Base-by-base conservation (phyloP, 2,329 filamentous ascomycete genomes). In the Cercospora zeina region DNA sequence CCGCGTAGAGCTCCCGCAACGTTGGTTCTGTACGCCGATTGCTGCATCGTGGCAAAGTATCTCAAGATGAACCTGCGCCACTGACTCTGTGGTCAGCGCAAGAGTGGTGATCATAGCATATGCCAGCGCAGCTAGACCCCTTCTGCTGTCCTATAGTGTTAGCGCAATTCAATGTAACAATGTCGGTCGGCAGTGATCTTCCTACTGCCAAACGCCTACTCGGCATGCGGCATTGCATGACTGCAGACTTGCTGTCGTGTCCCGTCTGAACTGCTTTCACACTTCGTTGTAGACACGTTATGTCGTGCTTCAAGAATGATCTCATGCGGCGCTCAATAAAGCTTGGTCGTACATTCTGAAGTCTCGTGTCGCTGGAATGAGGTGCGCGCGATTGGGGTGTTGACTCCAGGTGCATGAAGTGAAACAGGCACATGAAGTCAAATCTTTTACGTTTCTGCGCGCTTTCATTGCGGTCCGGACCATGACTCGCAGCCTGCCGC, bases 391-490 rank as follows among this genome's bases (percentile, higher is more conserved):
- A 34, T 53, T 27, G 24, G 24, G 49, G 49, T 34, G 49, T 34
- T 13, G 30, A 10, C 27, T 31, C 30, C 27, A 31, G 16, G 16
- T 31, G 31, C 49, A 34, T 2, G 9, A 53, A 6, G 2, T 53
- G 49, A 53, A 53, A 53, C 49, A 53, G 49, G 49, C 31, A 53
- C 49, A 53, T 34, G 49, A 34, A 53, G 49, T 34, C n/a, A 53
- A 53, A 19, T 10, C 31, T 21, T n/a, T 13, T 7, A 34, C 24
- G 24, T 27, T 27, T 27, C 3, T 27, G 24, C 24, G 30, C 30
- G 11, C 10, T 8, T 16, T 16, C 13, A 53, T 53, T 19, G 49
- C 49, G 49, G 30, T 11, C 5, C 4, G 27, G 19, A 16, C 16
- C 16, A 5, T 53, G 49, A 53, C 30, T 53, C 49, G 49, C 49